phyloP scores from a whole-genome alignment of 306 rosid species.

The Mucuna pruriens region DNA sequence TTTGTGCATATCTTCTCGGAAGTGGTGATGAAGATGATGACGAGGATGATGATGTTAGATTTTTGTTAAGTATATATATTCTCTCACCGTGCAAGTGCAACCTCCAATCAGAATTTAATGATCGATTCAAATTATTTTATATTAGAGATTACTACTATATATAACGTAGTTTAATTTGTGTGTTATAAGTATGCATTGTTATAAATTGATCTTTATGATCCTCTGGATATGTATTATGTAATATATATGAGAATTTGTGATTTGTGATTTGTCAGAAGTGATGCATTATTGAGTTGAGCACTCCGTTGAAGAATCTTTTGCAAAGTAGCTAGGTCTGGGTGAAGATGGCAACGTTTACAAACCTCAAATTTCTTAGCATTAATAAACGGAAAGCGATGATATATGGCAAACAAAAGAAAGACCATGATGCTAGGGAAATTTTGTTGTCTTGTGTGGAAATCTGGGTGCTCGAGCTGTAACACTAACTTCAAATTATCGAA shows the following conservation, averaged over 20 bases:
- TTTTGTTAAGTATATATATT: conserved; percentile 46
- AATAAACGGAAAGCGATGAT: background rate
- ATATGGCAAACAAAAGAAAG: conserved; percentile 19
- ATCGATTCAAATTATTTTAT: background rate
- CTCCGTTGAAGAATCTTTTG: conserved; percentile 43
- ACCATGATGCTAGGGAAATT: conserved; percentile 33
- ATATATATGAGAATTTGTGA: conserved; percentile 16
- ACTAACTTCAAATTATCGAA: background rate
- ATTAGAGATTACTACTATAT: background rate
- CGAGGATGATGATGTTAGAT: conserved; percentile 38
- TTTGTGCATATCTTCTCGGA: conserved; percentile 60
- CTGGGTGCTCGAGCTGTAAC: conserved; percentile 21
- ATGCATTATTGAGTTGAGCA: conserved; percentile 1
- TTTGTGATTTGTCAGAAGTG: conserved; percentile 8
- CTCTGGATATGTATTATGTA: background rate
- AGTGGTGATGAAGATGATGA: conserved; percentile 29
- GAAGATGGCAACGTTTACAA: background rate
- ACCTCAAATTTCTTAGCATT: background rate
- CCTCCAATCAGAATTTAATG: conserved; percentile 25
- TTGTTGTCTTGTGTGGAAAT: conserved; percentile 45
- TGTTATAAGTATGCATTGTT: background rate
- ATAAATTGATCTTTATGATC: background rate
- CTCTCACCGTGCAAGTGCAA: conserved; percentile 21
- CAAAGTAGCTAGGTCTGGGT: background rate
- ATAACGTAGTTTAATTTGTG: background rate